Evolutionary conservation across 176 grass and related monocot species (phyloP), one percentile per base, ranked within the genome.

Genomic region (Triticum turgidum): DNA sequence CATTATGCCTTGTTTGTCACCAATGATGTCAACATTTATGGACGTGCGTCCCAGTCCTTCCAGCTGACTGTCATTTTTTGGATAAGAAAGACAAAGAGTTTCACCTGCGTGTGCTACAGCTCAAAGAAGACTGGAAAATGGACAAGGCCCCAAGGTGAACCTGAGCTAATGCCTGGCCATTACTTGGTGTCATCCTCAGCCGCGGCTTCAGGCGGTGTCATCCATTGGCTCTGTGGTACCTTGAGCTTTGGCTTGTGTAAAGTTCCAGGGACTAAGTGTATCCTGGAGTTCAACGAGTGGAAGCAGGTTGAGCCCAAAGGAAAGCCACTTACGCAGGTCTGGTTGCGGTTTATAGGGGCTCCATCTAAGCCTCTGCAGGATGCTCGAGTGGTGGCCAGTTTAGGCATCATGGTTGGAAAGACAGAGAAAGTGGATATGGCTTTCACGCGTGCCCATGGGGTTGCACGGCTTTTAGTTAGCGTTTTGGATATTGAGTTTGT

Each of bases 1-100:
- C 63, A 78, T 54, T 83, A 83, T 62, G 37, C 37, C 5, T 51
- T 78, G 64, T 65, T 88, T 78, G 80, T 83, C 80, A 24, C 73
- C 8, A 54, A 83, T 4, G 62, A 78, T 69, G 29, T 82, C 35
- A 66, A n/a, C 34, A 25, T 27, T 4, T 39, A 33, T 35, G 12
- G 47, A 9, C 11, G n/a, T 2, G 69, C 3, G 21, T 14, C 80
- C 18, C 72, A 69, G 13, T 83, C 80, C 49, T 78, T 88, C 72
- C 62, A 59, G 14, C 9, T 88, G 86, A 65, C 83, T 15, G 17
- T 9, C 37, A 34, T 88, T 42, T 11, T 42, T 78, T 88, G 49
- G 80, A 77, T 78, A 37, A 25, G 18, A 56, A 39, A 81, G 54
- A 59, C 12, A 27, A 61, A 34, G 37, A 11, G 13, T 45, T 70